Evolutionary conservation across 441 rosid genomes (phyloP).

Genomic region (Pelargonium citronellum): DNA sequence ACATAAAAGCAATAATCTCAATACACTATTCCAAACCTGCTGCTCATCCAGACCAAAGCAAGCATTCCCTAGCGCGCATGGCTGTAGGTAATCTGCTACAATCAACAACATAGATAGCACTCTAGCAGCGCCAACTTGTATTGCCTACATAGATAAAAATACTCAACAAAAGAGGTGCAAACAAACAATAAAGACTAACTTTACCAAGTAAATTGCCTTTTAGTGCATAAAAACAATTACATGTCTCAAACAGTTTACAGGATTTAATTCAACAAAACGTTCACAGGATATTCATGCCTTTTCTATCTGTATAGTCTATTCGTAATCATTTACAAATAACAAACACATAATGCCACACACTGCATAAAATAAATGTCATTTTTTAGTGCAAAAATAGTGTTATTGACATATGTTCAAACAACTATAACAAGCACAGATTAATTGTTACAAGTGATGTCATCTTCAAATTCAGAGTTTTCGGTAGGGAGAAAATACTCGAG

Average conservation of each 20-base stretch:
- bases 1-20: constrained; percentile 15
- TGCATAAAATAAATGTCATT: background rate
- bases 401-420: background rate
- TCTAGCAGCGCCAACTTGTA: constrained; percentile 69
- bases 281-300: background rate
- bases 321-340: background rate
- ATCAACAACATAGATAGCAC: constrained; percentile 56
- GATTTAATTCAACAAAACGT: background rate
- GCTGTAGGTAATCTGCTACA: constrained; percentile 52
- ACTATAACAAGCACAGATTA: background rate
- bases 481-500: background rate
- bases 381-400: background rate
- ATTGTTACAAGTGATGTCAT: background rate
- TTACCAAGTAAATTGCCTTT: background rate
- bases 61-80: constrained; percentile 39
- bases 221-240: background rate
- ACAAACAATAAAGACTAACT: background rate
- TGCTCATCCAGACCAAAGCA: constrained; percentile 66
- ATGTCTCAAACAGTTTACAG: background rate
- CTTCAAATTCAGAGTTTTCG: background rate
- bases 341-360: background rate
- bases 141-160: constrained; percentile 45
- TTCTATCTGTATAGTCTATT: background rate
- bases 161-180: background rate
- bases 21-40: constrained; percentile 46